Base-by-base conservation (phyloP, 1,284 basidiomycete species). In the Ceratobasidium sp. region DNA sequence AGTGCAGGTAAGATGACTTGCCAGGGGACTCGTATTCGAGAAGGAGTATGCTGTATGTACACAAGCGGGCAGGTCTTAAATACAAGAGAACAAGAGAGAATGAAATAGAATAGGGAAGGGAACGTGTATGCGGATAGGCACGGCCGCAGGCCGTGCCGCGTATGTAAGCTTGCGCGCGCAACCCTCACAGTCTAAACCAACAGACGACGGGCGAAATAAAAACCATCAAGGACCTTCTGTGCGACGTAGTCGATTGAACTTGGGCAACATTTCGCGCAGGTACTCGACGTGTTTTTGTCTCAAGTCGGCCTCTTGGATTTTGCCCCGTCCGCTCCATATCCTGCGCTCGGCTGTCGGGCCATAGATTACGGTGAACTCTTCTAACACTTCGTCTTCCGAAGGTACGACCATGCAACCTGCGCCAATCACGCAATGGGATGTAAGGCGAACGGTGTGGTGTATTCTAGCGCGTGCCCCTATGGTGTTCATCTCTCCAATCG, bases 231-330 rank as follows among this genome's bases (percentile, higher is more conserved):
- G 46, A 15, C 62, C 65, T 12, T 92, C 91, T 17, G 90, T 91
- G 78, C 89, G 86, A 78, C 92, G 85, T 74, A 93, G 83, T 57
- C 93, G 85, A 83, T 94, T 95, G 82, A 95, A 96, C 87, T 96
- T 96, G 70, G 95, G 95, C 66, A 96, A 82, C 89, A 96, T 94
- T 82, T 98, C 96, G 62, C 92, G 87, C 62, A 99, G 87, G 84
- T 97, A 98, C 80, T 97, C 95, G 3, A 92, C 90, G 82, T 98
- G 96, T 83, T 98, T 98, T 52, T 90, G 86, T 77, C 96, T 88
- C 77, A 98, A 84, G 81, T 95, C 95, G 54, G 89, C 89, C 82
- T 96, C 96, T 83, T 97, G 95, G 0, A 92, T 88, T 80, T 92
- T 91, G 1, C 95, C 96, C 80, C 93, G 89, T 3, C 95, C 95